phyloP scores from a whole-genome alignment of 345 rosid genomes.

The Ricinus communis region DNA sequence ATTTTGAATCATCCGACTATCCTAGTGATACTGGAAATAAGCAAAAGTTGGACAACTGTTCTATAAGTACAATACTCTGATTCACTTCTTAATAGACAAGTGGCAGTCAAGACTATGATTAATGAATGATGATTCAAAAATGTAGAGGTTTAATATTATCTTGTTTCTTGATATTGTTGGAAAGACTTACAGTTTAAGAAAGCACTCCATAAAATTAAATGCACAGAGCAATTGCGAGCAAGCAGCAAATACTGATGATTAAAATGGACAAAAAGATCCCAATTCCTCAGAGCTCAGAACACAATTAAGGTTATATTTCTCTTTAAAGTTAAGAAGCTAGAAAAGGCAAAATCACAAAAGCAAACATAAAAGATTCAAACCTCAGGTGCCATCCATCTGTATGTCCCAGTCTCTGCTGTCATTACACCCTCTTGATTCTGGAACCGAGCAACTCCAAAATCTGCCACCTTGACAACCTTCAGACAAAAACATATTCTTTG shows the following conservation, averaged over 20 bases:
- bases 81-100: too few relatives aligned
- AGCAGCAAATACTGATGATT: neutral
- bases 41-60: neutral
- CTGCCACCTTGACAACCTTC: constrained; percentile 77
- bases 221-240: neutral
- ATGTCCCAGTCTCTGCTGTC: constrained; percentile 85
- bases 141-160: neutral
- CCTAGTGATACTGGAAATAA: neutral
- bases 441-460: constrained; percentile 81
- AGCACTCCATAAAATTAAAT: constrained; percentile 1
- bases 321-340: neutral
- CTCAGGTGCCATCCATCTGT: constrained; percentile 95
- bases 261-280: constrained; percentile 7
- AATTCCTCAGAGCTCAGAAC: neutral
- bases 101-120: neutral
- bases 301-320: neutral
- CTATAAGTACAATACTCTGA: neutral
- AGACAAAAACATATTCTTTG: constrained; percentile 19
- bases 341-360: constrained; percentile 5
- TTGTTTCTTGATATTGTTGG: neutral
- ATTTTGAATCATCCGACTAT: neutral
- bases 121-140: too few relatives aligned
- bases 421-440: constrained; percentile 64
- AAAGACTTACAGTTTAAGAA: neutral
- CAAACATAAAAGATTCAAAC: constrained; percentile 33